Evolutionary conservation across 2,329 filamentous ascomycete species (phyloP).

Genomic region (Pseudocercospora macadamiae): DNA sequence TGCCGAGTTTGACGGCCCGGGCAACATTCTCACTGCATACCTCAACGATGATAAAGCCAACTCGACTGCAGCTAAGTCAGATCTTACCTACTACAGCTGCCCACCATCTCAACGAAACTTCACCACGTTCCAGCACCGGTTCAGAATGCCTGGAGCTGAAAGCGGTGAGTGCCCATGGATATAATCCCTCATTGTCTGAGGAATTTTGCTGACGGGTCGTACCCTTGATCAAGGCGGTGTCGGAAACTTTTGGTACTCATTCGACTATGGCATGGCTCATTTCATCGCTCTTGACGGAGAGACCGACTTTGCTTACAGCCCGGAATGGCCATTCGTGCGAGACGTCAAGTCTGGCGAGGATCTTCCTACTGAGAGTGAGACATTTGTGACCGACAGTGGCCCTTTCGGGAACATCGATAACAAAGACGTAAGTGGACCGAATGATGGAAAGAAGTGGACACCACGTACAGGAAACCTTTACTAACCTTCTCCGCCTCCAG

Average conservation of each 20-base stretch:
- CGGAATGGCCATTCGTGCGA: constrained; percentile 49
- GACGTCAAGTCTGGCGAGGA: constrained; percentile 44
- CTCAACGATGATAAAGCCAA: constrained; percentile 50
- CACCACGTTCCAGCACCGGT: constrained; percentile 56
- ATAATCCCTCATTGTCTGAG: too few species aligned
- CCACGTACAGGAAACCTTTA: too few species aligned
- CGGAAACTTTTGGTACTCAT: constrained; percentile 59
- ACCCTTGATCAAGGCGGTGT: constrained; percentile 54
- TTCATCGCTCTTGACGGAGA: constrained; percentile 54
- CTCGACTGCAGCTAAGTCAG: constrained; percentile 41
- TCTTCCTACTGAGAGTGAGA: constrained; percentile 45
- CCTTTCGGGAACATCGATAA: constrained; percentile 52
- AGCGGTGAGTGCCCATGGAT: too few species aligned
- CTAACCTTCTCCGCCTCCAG: too few species aligned
- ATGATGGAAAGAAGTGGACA: too few species aligned
- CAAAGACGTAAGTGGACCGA: too few species aligned
- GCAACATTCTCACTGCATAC: constrained; percentile 52
- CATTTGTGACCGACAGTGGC: constrained; percentile 53
- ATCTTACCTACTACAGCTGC: constrained; percentile 56
- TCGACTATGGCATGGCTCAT: constrained; percentile 58
- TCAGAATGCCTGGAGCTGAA: constrained; percentile 55
- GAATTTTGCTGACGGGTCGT: too few species aligned
- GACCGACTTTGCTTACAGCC: constrained; percentile 55
- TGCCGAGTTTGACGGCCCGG: constrained; percentile 53
- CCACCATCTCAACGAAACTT: constrained; percentile 56